These are phyloP conservation scores for Krasilnikovozyma curviuscula DNA, from an alignment of 768 basidiomycete species.

Conservation along the genomic window DNA sequence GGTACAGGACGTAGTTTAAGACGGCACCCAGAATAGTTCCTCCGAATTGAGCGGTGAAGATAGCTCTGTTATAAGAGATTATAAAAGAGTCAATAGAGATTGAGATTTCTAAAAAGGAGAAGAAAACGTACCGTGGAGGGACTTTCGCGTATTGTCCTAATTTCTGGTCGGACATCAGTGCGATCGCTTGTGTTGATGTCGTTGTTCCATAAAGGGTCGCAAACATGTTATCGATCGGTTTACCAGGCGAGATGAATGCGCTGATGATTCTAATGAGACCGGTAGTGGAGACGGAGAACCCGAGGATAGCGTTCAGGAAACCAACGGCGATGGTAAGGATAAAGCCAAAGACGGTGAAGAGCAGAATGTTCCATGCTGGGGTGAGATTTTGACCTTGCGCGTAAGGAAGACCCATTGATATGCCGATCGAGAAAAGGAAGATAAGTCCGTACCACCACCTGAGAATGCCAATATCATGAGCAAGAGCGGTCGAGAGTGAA, in stretches of 20 bases:
- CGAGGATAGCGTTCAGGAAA: conserved; percentile 36
- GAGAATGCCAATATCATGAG: too few species aligned
- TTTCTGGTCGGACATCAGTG: conserved; percentile 25
- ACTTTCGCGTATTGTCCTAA: conserved; percentile 12
- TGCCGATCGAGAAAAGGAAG: conserved; percentile 23
- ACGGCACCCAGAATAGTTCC: not conserved
- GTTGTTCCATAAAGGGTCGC: conserved; percentile 42
- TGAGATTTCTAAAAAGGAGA: too few species aligned
- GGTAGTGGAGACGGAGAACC: conserved; percentile 34
- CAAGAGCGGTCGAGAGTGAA: too few species aligned
- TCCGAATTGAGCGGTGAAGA: too few species aligned
- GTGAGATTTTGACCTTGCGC: conserved; percentile 24
- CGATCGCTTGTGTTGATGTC: not conserved
- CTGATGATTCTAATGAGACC: conserved; percentile 36
- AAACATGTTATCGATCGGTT: conserved; percentile 47
- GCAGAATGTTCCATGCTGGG: conserved; percentile 20
- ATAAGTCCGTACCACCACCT: too few species aligned
- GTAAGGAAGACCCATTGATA: conserved; percentile 33
- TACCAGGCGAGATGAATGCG: conserved; percentile 39
- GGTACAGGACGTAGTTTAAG: conserved; percentile 31
- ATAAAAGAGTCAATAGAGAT: too few species aligned
- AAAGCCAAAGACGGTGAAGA: conserved; percentile 23
- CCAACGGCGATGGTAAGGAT: conserved; percentile 39
- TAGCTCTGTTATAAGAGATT: too few species aligned
- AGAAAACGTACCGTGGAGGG: conserved; percentile 25